Conservation (phyloP, 768 basidiomycete genomes). For the Postia placenta region DNA sequence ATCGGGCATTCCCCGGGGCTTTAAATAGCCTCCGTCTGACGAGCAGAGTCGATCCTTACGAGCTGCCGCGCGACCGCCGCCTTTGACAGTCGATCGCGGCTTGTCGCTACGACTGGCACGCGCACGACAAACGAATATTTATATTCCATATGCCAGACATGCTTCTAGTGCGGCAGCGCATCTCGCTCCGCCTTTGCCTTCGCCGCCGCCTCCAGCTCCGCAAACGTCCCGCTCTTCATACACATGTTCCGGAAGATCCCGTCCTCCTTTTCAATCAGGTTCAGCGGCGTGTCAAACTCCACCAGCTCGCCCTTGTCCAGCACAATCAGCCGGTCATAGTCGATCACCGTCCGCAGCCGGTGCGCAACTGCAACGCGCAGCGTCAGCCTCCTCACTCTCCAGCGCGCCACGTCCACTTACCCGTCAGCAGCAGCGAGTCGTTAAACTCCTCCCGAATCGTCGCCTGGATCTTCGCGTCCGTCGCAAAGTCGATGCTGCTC, state of each 20-base stretch:
- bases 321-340: constrained; percentile 75
- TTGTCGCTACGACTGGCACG: too few relatives aligned
- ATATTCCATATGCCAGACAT: too few relatives aligned
- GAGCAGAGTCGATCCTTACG: too few relatives aligned
- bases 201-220: constrained; percentile 54
- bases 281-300: constrained; percentile 48
- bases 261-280: constrained; percentile 38
- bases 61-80: too few relatives aligned
- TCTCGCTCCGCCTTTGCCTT: constrained; percentile 31
- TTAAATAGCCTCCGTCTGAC: too few relatives aligned
- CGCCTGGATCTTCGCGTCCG: constrained; percentile 85
- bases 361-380: constrained; percentile 50
- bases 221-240: constrained; percentile 56
- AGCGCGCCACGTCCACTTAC: constrained; percentile 31
- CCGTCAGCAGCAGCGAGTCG: constrained; percentile 65
- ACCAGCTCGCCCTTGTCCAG: constrained; percentile 58
- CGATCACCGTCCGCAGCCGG: constrained; percentile 70
- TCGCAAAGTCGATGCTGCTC: constrained; percentile 81
- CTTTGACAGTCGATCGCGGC: too few relatives aligned
- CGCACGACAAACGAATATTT: too few relatives aligned
- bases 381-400: constrained; percentile 7
- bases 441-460: constrained; percentile 85
- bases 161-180: too few relatives aligned
- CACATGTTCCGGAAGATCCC: constrained; percentile 51
- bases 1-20: too few relatives aligned